A percentile compares a stretch with the other conserved stretches of the same genome.
Evolutionary conservation across 2,329 filamentous ascomycete species (phyloP).

Genomic region (Calonectria pteridis): DNA sequence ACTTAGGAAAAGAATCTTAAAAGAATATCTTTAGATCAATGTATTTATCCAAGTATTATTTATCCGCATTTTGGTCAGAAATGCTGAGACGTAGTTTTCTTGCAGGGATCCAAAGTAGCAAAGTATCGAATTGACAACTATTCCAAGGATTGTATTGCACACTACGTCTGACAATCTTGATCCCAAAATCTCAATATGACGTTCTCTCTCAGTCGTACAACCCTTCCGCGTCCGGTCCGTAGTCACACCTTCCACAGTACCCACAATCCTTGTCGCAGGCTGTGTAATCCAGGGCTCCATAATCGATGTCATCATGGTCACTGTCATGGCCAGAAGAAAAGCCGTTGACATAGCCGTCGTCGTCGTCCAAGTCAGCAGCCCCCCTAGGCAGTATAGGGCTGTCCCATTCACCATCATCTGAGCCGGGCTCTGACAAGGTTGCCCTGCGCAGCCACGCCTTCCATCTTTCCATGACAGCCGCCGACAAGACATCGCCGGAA

Average conservation of each 20-base stretch:
- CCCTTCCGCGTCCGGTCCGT: constrained; percentile 7
- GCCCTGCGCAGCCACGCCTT: constrained; percentile 36
- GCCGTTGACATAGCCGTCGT: not conserved
- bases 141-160: not conserved
- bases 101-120: not conserved
- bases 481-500: constrained; percentile 41
- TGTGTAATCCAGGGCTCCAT: constrained; percentile 35
- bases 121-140: not conserved
- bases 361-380: not conserved
- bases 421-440: not conserved
- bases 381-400: not conserved
- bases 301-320: constrained; percentile 17
- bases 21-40: not conserved
- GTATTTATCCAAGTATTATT: not conserved
- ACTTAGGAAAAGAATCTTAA: not conserved
- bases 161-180: not conserved
- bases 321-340: not conserved
- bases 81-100: not conserved
- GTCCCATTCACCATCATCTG: constrained; percentile 9
- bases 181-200: not conserved
- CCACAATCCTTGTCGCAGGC: constrained; percentile 46
- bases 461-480: constrained; percentile 39
- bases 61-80: not conserved
- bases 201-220: not conserved
- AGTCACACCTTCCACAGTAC: constrained; percentile 45